Evolutionary conservation across 1,284 basidiomycete genomes (phyloP).

Genomic region (Ustilago loliicola): DNA sequence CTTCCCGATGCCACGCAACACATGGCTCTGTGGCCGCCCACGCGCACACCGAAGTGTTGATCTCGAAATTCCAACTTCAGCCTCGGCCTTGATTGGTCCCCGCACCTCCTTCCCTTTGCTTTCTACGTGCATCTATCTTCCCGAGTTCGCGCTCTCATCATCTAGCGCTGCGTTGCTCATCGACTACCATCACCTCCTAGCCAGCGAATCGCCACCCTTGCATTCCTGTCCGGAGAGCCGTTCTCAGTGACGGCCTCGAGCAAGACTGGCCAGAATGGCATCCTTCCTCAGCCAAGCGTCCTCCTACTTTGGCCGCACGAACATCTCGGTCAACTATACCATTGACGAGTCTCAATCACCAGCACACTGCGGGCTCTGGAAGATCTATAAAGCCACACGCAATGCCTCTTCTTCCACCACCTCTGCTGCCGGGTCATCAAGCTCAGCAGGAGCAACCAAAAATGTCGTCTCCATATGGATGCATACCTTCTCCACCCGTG

Average conservation of each 20-base stretch:
- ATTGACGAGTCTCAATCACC: slow-evolving; percentile 59
- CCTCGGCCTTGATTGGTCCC: slow-evolving; percentile 10
- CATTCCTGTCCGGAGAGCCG: not conserved
- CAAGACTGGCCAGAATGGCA: slow-evolving; percentile 37
- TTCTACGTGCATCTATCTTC: not conserved
- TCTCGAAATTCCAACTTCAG: slow-evolving; percentile 16
- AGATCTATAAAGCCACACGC: slow-evolving; percentile 60
- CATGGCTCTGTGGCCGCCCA: not conserved
- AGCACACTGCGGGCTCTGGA: slow-evolving; percentile 65
- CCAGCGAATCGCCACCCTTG: not conserved
- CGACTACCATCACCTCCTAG: not conserved
- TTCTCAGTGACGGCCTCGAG: not conserved
- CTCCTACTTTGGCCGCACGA: slow-evolving; percentile 64
- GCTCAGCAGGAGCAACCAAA: slow-evolving; percentile 16
- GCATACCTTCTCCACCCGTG: slow-evolving; percentile 52
- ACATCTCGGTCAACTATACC: slow-evolving; percentile 65
- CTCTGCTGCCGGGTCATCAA: slow-evolving; percentile 10
- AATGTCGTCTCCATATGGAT: slow-evolving; percentile 61
- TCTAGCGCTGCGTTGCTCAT: not conserved
- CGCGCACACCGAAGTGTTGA: slow-evolving; percentile 19
- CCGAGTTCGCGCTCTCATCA: slow-evolving; percentile 2
- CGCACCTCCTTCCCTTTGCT: not conserved
- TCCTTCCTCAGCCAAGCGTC: slow-evolving; percentile 63
- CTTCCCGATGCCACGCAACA: slow-evolving; percentile 14
- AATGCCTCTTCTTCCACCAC: slow-evolving; percentile 38